Evolutionary conservation across 139 green algal genomes (phyloP).

Genomic region (Mesotaenium endlicherianum): DNA sequence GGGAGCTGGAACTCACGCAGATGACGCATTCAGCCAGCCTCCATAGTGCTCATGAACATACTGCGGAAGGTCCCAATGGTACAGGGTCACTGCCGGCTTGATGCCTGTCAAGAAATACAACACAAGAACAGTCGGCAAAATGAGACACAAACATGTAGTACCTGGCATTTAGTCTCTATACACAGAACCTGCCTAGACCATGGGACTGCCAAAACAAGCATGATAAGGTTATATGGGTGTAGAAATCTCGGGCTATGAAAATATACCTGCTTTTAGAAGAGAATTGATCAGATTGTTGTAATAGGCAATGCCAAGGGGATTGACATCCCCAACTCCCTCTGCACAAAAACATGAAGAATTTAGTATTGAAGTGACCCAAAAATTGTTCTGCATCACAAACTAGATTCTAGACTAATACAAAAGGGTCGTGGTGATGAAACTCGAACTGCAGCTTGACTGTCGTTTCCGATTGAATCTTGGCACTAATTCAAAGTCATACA

Average conservation of each 20-base stretch:
- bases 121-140: not conserved
- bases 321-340: constrained; percentile 3
- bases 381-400: no score
- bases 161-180: not conserved
- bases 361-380: no score
- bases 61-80: constrained; percentile 42
- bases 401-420: no score
- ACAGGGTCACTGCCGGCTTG: constrained; percentile 35
- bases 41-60: constrained; percentile 2
- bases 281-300: constrained; percentile 12
- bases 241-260: not conserved
- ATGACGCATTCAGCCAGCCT: constrained; percentile 31
- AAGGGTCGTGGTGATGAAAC: no score
- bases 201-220: not conserved
- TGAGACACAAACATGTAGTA: not conserved
- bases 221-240: not conserved
- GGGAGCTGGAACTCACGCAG: no score
- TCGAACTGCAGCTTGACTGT: no score
- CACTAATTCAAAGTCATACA: no score
- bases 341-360: not conserved
- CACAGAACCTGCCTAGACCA: not conserved
- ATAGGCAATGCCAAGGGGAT: not conserved
- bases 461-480: no score
- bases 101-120: constrained; percentile 22
- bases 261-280: not conserved